Conservation (phyloP, 1,139 yeast species). For the Debaryomyces coudertii region DNA sequence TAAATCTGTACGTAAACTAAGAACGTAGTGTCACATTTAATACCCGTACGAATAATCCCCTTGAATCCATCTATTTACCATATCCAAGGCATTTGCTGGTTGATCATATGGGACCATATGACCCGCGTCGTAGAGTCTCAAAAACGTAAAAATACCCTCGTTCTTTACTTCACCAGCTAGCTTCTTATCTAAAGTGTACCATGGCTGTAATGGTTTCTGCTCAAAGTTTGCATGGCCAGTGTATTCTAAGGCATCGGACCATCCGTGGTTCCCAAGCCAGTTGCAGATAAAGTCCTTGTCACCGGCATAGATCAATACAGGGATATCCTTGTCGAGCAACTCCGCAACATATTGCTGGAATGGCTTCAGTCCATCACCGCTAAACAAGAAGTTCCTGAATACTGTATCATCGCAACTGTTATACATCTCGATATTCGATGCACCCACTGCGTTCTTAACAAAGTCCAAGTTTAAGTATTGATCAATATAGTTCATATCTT, state of each 20-base stretch:
- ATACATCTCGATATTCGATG: constrained; percentile 55
- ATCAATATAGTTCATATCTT: constrained; percentile 56
- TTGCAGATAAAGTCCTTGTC: constrained; percentile 45
- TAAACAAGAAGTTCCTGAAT: constrained; percentile 52
- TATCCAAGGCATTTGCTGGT: constrained; percentile 70
- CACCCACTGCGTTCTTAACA: constrained; percentile 66
- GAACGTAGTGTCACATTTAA: background rate
- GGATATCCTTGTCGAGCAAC: constrained; percentile 53
- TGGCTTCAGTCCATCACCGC: constrained; percentile 69
- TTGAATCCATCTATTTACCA: constrained; percentile 78
- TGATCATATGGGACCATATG: constrained; percentile 85
- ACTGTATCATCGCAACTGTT: constrained; percentile 62
- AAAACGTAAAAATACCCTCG: constrained; percentile 57
- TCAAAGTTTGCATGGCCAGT: constrained; percentile 30
- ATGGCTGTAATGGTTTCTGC: constrained; percentile 37
- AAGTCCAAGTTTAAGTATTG: constrained; percentile 60
- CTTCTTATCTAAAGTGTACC: constrained; percentile 46
- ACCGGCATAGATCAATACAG: constrained; percentile 44
- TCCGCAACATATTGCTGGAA: constrained; percentile 64
- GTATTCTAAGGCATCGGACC: constrained; percentile 37
- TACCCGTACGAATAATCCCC: constrained; percentile 44
- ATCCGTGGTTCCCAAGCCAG: constrained; percentile 44
- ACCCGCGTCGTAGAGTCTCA: constrained; percentile 68
- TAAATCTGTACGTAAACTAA: background rate
- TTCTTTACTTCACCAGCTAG: constrained; percentile 63